Base-by-base conservation (phyloP, 2,329 filamentous ascomycete genomes). In the Penicillium sp. region DNA sequence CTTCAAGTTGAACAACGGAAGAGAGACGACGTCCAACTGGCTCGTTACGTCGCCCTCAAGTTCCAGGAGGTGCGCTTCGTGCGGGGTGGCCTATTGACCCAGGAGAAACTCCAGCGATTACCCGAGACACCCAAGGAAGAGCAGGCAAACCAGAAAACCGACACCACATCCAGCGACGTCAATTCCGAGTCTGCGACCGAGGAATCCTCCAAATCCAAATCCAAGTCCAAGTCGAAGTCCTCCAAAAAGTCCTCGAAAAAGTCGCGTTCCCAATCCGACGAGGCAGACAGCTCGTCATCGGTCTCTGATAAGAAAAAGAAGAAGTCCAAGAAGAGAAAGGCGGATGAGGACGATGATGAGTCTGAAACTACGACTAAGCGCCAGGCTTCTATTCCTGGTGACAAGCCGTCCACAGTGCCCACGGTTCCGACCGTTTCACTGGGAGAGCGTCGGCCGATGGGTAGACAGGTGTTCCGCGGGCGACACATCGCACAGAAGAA, bases 401-500 rank as follows among this genome's bases (percentile, higher is more conserved):
- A 37, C 4, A 64, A 80, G 76, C 60, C 67, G 30, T 60, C 68
- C 16, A 58, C 51, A 63, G 77, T 79, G 26, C 74, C 73, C 58
- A 78, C 75, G 62, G 79, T 69, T 38, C 76, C 76, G 52, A 79
- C 78, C 56, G 80, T 77, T 49, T 81, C 81, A 30, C 83, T 79
- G 60, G 79, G 75, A 78, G 77, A 74, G 79, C 83, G 63, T 45
- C 71, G 67, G 38, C 77, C 77, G 22, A 81, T 84, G 28, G 87
- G 84, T 52, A 85, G 92, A 65, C 91, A 93, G 74, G 85, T 90
- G 57, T 87, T 93, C 51, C 83, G 94, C 65, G 87, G 91, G 67
- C 85, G 92, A 62, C 92, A 93, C 76, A 97, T 98, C 71, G 89
- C 89, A 59, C 91, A 95, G 70, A 98, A 98, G 82, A 88, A 87